Evolutionary conservation across 106 monocot species (phyloP), one percentile per base, ranked within the genome.

Genomic region (Allium sativum): DNA sequence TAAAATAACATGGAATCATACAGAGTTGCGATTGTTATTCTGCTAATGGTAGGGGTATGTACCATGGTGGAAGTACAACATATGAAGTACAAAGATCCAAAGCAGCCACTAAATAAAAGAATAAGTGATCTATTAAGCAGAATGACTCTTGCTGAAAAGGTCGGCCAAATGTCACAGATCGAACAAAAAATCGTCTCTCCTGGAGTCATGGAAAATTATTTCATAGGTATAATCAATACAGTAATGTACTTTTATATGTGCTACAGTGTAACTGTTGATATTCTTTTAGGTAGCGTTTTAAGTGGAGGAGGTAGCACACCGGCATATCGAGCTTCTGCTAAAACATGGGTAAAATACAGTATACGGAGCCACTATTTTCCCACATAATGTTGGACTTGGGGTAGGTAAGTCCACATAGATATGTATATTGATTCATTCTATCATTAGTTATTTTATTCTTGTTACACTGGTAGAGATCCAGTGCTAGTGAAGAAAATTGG

Each of bases 231-330:
- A 18, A n/a, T n/a, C n/a, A n/a, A n/a, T n/a, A n/a, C n/a, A n/a
- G n/a, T n/a, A n/a, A n/a, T n/a, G n/a, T n/a, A n/a, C n/a, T n/a
- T n/a, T n/a, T n/a, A n/a, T n/a, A n/a, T n/a, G n/a, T n/a, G n/a
- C n/a, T n/a, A n/a, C n/a, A n/a, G n/a, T n/a, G n/a, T n/a, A n/a
- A n/a, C n/a, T 55, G 0, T 8, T 8, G 41, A 42, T 60, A 16
- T 76, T 47, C 11, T 3, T 75, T 3, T 46, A 88, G 88, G 89
- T 18, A 89, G 89, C 63, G 19, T 84, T 15, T 61, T 89, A 50
- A 89, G 84, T 53, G 89, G 79, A 11, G 89, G 84, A 18, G 89
- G 84, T 10, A 89, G 89, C 56, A 76, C 75, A 7, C 89, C 89
- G 15, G 10, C 19, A 6, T 68, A 71, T 58, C 69, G 65, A 57